Conservation (phyloP, 495 filamentous ascomycete species). For the Neurospora discreta region DNA sequence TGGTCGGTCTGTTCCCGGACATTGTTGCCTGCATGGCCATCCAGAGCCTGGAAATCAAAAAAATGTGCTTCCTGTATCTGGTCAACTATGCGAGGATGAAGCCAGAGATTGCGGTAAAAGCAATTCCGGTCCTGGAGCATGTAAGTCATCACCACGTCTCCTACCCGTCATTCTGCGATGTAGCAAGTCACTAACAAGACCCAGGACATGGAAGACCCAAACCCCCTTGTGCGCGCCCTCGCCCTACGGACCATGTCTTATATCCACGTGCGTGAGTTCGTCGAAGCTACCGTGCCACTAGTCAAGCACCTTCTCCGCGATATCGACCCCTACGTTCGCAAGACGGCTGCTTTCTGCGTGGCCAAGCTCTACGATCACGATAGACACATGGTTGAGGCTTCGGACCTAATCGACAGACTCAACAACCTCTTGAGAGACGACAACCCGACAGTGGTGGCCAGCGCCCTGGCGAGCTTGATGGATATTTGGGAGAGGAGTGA, state of each 20-base stretch:
- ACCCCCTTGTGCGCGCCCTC: slow-evolving; percentile 86
- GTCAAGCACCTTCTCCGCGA: slow-evolving; percentile 78
- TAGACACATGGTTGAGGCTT: slow-evolving; percentile 74
- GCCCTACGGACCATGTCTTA: slow-evolving; percentile 95
- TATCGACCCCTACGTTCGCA: slow-evolving; percentile 89
- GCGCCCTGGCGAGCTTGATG: slow-evolving; percentile 81
- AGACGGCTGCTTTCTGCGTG: slow-evolving; percentile 92
- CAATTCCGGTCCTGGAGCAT: slow-evolving; percentile 73
- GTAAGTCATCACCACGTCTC: slow-evolving; percentile 38
- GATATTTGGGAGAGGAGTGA: slow-evolving; percentile 99
- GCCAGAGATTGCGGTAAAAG: slow-evolving; percentile 87
- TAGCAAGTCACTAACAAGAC: slow-evolving; percentile 5
- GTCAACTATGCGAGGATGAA: slow-evolving; percentile 96
- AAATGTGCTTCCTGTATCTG: slow-evolving; percentile 98
- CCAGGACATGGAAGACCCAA: slow-evolving; percentile 88
- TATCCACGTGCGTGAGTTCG: slow-evolving; percentile 92
- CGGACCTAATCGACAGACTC: slow-evolving; percentile 84
- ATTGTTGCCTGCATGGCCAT: slow-evolving; percentile 91
- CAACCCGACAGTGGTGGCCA: slow-evolving; percentile 94
- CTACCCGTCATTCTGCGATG: neutral
- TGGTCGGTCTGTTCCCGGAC: slow-evolving; percentile 94
- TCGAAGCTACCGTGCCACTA: slow-evolving; percentile 77
- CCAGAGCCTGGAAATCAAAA: slow-evolving; percentile 94
- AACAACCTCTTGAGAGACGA: slow-evolving; percentile 88
- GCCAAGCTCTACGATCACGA: slow-evolving; percentile 98